These are phyloP conservation scores for Lepiota venenata DNA, from an alignment of 768 basidiomycete species.

Conservation along the genomic window DNA sequence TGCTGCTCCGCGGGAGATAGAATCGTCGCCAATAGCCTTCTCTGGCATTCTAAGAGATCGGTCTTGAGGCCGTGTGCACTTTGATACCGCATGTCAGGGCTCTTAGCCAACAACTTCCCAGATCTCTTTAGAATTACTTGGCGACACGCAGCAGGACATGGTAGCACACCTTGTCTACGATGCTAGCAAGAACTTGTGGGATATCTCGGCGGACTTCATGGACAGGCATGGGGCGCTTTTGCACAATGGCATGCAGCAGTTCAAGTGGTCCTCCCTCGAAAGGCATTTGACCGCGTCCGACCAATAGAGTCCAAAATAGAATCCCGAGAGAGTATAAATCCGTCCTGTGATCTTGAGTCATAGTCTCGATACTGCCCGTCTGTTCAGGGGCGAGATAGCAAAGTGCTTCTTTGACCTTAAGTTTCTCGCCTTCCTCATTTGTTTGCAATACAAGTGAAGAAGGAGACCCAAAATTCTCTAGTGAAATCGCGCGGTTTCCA, in stretches of 20 bases:
- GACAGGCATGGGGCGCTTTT: conserved; percentile 71
- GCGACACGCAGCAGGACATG: not conserved
- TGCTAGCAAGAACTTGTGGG: conserved; percentile 65
- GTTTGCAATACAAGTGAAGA: conserved; percentile 63
- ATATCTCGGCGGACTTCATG: conserved; percentile 73
- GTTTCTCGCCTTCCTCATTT: conserved; percentile 58
- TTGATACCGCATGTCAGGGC: conserved; percentile 66
- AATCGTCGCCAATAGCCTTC: conserved; percentile 56
- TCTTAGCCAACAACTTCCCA: conserved; percentile 59
- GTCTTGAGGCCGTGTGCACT: conserved; percentile 66
- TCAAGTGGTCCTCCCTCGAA: conserved; percentile 62
- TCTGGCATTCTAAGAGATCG: conserved; percentile 68
- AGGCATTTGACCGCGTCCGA: conserved; percentile 62
- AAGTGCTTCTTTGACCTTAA: conserved; percentile 71
- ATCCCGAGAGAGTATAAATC: conserved; percentile 75
- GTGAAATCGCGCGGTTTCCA: conserved; percentile 68
- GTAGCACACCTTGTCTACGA: conserved; percentile 58
- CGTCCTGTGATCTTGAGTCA: conserved; percentile 68
- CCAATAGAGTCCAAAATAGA: conserved; percentile 72
- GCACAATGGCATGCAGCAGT: conserved; percentile 66
- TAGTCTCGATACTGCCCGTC: conserved; percentile 70
- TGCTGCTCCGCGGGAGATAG: conserved; percentile 55
- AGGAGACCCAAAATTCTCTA: conserved; percentile 70
- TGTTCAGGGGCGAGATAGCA: conserved; percentile 78
- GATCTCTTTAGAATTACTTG: conserved; percentile 9